These are phyloP conservation scores for Pezicula carpinea DNA, from an alignment of 2,329 filamentous ascomycete genomes.

Conservation along the genomic window DNA sequence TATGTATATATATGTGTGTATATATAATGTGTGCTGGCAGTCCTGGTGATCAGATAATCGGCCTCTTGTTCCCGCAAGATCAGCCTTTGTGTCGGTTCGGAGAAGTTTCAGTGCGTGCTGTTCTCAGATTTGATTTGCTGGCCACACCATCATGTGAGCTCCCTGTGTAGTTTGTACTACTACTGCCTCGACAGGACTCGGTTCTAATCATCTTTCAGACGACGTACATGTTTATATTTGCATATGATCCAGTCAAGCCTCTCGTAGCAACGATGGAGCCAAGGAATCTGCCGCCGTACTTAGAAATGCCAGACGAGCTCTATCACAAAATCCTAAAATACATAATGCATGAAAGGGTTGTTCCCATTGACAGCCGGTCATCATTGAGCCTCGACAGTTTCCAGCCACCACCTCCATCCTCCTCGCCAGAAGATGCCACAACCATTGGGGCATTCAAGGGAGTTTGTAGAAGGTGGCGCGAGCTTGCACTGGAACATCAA, in stretches of 20 bases:
- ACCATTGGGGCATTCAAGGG: slow-evolving; percentile 40
- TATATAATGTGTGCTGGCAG: slow-evolving; percentile 6
- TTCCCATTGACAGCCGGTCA: slow-evolving; percentile 42
- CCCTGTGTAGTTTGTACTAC: too few species aligned
- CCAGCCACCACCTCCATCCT: slow-evolving; percentile 32
- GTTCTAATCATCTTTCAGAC: too few species aligned
- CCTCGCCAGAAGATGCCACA: slow-evolving; percentile 18
- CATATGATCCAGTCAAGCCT: too few species aligned
- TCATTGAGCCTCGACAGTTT: slow-evolving; percentile 48
- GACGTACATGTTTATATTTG: too few species aligned
- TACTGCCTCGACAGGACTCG: too few species aligned
- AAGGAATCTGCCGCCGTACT: too few species aligned
- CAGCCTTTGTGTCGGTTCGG: background rate
- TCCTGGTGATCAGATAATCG: background rate
- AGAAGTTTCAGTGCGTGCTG: too few species aligned
- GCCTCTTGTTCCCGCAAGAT: background rate
- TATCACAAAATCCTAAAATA: slow-evolving; percentile 44
- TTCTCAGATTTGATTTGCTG: too few species aligned
- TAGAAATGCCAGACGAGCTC: slow-evolving; percentile 31
- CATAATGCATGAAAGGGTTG: slow-evolving; percentile 43
- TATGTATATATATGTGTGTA: too few species aligned
- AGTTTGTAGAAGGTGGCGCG: slow-evolving; percentile 43
- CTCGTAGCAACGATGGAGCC: too few species aligned
- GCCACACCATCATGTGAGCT: too few species aligned
- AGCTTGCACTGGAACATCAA: slow-evolving; percentile 44